Percentiles rank a stretch among this genome's conserved stretches.
Evolutionary conservation across 2,329 filamentous ascomycete genomes (phyloP).

Genomic region (Stromatinia cepivora): DNA sequence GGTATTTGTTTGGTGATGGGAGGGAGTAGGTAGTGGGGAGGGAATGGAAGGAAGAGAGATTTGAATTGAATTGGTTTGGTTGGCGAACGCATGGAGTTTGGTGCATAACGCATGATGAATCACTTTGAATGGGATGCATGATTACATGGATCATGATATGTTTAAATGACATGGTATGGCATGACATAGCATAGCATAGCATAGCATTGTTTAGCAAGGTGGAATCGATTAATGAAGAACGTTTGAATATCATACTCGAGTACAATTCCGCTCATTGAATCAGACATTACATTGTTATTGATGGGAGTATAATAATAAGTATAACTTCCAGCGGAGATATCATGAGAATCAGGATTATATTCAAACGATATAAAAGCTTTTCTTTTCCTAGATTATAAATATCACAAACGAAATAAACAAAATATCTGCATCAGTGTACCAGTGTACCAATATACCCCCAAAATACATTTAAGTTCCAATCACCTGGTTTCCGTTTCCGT

Average conservation of each 20-base stretch:
- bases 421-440: too few species aligned
- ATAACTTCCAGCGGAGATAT: too few species aligned
- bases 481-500: too few species aligned
- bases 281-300: neutral
- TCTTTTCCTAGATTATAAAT: too few species aligned
- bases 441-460: too few species aligned
- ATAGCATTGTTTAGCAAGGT: neutral
- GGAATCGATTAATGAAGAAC: neutral
- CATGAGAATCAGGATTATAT: too few species aligned
- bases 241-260: neutral
- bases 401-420: too few species aligned
- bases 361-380: too few species aligned
- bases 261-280: neutral
- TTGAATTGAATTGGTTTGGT: constrained; percentile 1
- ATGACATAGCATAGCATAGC: neutral
- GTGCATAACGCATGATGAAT: neutral
- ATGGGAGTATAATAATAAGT: too few species aligned
- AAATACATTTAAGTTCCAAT: too few species aligned
- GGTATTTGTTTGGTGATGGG: constrained; percentile 78
- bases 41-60: constrained; percentile 31
- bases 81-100: neutral
- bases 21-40: constrained; percentile 55
- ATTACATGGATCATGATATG: neutral
- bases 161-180: neutral
- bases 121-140: neutral